These are phyloP conservation scores for Starmera amethionina DNA, from an alignment of 805 yeast genomes.

Conservation along the genomic window DNA sequence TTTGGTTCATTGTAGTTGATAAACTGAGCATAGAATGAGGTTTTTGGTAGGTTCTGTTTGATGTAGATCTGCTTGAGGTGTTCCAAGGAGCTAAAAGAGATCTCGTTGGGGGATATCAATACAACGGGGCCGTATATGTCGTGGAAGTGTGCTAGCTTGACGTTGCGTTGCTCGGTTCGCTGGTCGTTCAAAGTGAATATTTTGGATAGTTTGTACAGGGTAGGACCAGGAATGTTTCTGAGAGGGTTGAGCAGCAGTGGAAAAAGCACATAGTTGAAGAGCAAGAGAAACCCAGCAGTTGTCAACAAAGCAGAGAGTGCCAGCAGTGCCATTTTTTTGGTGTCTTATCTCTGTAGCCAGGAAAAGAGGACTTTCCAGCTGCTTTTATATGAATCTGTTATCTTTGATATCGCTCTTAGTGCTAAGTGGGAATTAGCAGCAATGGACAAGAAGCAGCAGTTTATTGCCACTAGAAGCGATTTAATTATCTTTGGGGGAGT, in stretches of 20 bases:
- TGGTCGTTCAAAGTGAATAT: constrained; percentile 31
- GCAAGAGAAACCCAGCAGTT: too few relatives aligned
- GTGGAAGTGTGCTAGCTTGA: constrained; percentile 41
- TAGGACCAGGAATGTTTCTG: constrained; percentile 49
- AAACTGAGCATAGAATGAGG: constrained; percentile 49
- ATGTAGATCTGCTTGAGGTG: constrained; percentile 47
- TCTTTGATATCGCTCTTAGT: too few relatives aligned
- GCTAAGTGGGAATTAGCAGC: too few relatives aligned
- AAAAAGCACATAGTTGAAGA: constrained; percentile 21
- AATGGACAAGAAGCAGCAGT: too few relatives aligned
- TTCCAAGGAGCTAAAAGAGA: constrained; percentile 44
- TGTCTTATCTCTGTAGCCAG: too few relatives aligned
- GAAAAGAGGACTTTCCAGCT: too few relatives aligned
- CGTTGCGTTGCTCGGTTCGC: constrained; percentile 39
- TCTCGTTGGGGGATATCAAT: constrained; percentile 49
- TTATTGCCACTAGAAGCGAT: too few relatives aligned
- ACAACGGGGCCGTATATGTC: constrained; percentile 51
- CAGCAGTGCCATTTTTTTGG: too few relatives aligned
- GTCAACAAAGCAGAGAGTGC: too few relatives aligned
- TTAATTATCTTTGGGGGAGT: too few relatives aligned
- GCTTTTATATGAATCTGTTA: too few relatives aligned
- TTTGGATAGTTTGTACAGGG: constrained; percentile 34
- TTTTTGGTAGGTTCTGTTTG: constrained; percentile 43
- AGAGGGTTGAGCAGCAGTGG: constrained; percentile 43
- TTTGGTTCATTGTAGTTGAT: constrained; percentile 47